phyloP scores from a whole-genome alignment of 2,329 filamentous ascomycete species.

The Botrytis fragariae region DNA sequence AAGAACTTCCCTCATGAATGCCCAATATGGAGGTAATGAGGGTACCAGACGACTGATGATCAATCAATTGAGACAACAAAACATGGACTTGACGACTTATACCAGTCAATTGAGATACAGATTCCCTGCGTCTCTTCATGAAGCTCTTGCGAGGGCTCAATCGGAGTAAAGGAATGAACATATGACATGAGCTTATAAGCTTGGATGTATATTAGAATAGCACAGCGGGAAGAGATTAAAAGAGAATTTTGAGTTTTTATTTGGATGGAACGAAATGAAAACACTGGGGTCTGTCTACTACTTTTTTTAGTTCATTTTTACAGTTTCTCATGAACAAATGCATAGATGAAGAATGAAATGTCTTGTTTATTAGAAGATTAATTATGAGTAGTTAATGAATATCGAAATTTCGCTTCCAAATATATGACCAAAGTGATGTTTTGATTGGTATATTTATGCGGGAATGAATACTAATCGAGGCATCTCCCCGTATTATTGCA shows the following conservation, averaged over 20 bases:
- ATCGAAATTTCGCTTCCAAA: background rate
- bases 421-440: background rate
- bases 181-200: background rate
- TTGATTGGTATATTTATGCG: background rate
- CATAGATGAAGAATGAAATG: background rate
- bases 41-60: constrained; percentile 62
- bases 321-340: background rate
- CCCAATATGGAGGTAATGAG: constrained; percentile 72
- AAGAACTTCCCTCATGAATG: constrained; percentile 65
- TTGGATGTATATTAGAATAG: constrained; percentile 12
- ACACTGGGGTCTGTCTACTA: background rate
- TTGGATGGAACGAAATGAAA: constrained; percentile 10
- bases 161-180: constrained; percentile 27
- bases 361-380: background rate
- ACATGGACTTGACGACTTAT: constrained; percentile 89
- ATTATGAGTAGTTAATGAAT: background rate
- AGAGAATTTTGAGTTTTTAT: constrained; percentile 12
- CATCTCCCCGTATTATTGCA: background rate
- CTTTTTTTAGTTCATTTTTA: background rate
- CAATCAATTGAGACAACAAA: constrained; percentile 72
- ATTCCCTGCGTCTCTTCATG: constrained; percentile 81
- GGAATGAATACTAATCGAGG: background rate
- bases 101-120: constrained; percentile 90
- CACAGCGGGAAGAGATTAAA: background rate
- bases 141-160: constrained; percentile 74